phyloP scores from a whole-genome alignment of 306 rosid genomes.

The Medicago ruthenica region DNA sequence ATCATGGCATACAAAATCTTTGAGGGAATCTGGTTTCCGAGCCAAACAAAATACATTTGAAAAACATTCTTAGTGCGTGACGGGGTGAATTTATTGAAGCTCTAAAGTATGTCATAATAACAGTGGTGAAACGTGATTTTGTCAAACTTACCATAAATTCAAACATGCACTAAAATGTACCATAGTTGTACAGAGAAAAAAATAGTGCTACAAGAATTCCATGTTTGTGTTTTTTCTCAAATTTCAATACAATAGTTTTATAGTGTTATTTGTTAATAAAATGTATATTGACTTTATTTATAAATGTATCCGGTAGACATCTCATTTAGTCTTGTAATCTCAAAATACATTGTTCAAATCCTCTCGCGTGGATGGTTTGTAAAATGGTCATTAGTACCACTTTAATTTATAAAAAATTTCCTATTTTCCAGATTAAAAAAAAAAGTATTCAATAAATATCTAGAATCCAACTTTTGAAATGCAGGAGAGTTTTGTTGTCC shows the following conservation, averaged over 20 bases:
- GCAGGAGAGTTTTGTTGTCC: too few species aligned
- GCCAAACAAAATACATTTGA: slow-evolving; percentile 28
- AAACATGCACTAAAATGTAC: neutral
- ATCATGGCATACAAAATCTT: slow-evolving; percentile 32
- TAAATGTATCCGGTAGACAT: neutral
- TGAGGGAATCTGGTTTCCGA: neutral
- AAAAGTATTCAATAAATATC: too few species aligned
- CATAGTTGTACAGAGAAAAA: neutral
- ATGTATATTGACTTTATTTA: neutral
- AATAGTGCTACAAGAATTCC: neutral
- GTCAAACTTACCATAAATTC: neutral
- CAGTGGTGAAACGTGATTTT: neutral
- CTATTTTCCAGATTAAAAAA: too few species aligned
- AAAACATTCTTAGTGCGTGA: slow-evolving; percentile 8
- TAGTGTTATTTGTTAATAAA: neutral
- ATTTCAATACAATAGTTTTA: neutral
- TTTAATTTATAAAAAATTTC: too few species aligned
- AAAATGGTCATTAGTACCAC: too few species aligned
- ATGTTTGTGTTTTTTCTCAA: slow-evolving; percentile 3
- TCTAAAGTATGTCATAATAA: neutral
- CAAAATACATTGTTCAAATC: too few species aligned
- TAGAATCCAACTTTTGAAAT: too few species aligned
- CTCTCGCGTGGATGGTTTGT: too few species aligned
- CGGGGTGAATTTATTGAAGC: neutral
- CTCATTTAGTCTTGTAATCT: too few species aligned